Evolutionary conservation across 345 rosid genomes (phyloP).

Genomic region (Rhodamnia argentea): DNA sequence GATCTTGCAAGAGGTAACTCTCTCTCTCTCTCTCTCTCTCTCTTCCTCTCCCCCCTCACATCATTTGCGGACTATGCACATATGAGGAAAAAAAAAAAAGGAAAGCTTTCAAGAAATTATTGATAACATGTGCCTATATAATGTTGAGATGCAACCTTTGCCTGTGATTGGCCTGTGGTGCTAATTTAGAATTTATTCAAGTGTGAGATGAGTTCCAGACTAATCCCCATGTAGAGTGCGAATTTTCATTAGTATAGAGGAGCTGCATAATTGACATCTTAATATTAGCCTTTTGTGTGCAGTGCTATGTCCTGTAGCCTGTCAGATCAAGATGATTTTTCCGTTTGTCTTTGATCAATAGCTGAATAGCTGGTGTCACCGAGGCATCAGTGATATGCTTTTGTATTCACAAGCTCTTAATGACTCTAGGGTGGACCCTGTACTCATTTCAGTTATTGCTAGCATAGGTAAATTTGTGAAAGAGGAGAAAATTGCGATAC

Average conservation of each 20-base stretch:
- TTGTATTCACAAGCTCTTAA: neutral
- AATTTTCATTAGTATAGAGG: neutral
- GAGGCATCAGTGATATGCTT: neutral
- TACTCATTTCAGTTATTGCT: neutral
- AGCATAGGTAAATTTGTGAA: neutral
- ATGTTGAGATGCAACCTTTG: neutral
- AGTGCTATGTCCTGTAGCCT: neutral
- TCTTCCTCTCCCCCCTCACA: neutral
- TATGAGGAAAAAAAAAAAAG: neutral
- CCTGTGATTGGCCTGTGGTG: neutral
- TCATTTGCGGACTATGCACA: neutral
- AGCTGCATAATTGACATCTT: neutral
- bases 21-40: neutral
- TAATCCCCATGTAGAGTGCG: neutral
- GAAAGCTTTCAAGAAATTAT: neutral
- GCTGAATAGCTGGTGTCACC: neutral
- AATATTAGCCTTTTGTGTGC: neutral
- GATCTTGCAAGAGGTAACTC: conserved; percentile 69
- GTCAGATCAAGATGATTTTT: neutral
- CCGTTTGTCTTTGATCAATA: neutral
- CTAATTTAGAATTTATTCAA: neutral
- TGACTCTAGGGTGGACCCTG: neutral
- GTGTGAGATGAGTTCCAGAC: neutral
- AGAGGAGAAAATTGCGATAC: neutral
- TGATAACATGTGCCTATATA: neutral